Evolutionary conservation across 495 filamentous ascomycete genomes (phyloP).

Genomic region (Ascodesmis nigricans): DNA sequence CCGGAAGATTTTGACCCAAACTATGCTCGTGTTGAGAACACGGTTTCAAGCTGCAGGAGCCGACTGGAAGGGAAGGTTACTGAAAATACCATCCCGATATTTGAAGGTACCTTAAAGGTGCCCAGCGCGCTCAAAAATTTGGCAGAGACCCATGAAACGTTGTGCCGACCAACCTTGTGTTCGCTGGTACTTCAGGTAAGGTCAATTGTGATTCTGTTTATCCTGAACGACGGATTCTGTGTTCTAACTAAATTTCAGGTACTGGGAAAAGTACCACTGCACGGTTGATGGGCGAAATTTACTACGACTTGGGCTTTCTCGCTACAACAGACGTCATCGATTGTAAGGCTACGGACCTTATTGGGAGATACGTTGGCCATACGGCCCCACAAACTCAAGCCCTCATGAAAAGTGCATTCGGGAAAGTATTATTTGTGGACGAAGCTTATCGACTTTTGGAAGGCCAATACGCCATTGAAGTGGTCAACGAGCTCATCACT

Average conservation of each 20-base stretch:
- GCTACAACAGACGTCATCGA: constrained; percentile 33
- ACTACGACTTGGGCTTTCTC: constrained; percentile 48
- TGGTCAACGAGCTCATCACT: constrained; percentile 52
- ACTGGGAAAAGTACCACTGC: constrained; percentile 61
- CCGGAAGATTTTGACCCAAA: constrained; percentile 47
- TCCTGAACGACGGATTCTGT: constrained; percentile 7
- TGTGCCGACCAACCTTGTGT: constrained; percentile 3
- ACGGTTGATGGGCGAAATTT: constrained; percentile 46
- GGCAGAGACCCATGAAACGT: not conserved
- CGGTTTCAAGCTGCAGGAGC: constrained; percentile 26
- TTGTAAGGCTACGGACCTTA: constrained; percentile 37
- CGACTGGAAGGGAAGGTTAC: not conserved
- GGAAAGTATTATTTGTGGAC: constrained; percentile 44
- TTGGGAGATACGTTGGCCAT: constrained; percentile 39
- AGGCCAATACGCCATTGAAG: constrained; percentile 42
- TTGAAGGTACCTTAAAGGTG: not conserved
- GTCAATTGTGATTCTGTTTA: too few relatives aligned
- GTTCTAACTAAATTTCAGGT: too few relatives aligned
- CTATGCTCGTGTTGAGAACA: constrained; percentile 32
- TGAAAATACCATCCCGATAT: constrained; percentile 1
- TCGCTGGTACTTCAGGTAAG: constrained; percentile 4
- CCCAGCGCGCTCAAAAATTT: not conserved
- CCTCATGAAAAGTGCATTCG: constrained; percentile 36
- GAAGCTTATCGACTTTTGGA: constrained; percentile 41
- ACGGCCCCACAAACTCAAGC: constrained; percentile 40